Conservation (phyloP, 2,329 filamentous ascomycete genomes). For the Claviceps pusilla region DNA sequence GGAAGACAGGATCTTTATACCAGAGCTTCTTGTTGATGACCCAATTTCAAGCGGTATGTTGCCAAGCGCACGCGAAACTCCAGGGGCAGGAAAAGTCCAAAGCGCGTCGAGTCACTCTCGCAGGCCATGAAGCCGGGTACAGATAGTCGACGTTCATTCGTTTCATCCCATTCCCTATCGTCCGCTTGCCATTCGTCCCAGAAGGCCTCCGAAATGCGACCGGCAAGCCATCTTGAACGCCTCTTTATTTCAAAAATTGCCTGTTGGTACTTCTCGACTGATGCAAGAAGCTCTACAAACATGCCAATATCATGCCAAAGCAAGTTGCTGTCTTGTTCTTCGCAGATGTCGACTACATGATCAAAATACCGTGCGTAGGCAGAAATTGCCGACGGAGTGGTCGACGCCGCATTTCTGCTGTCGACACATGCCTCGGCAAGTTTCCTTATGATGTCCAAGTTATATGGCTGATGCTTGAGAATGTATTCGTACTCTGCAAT, state of each 20-base stretch:
- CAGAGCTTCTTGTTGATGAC: slow-evolving; percentile 56
- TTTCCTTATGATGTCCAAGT: slow-evolving; percentile 39
- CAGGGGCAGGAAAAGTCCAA: slow-evolving; percentile 60
- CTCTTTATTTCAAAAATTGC: slow-evolving; percentile 57
- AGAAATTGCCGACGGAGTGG: slow-evolving; percentile 25
- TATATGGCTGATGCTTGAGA: slow-evolving; percentile 35
- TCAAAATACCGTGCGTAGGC: slow-evolving; percentile 35
- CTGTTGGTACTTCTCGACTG: slow-evolving; percentile 44
- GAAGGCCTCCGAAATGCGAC: slow-evolving; percentile 54
- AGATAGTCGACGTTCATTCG: slow-evolving; percentile 50
- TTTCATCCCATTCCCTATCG: slow-evolving; percentile 78
- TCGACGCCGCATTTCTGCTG: slow-evolving; percentile 28
- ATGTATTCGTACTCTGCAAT: slow-evolving; percentile 42
- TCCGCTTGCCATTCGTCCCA: slow-evolving; percentile 63
- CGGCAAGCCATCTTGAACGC: slow-evolving; percentile 68
- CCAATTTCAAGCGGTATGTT: slow-evolving; percentile 61
- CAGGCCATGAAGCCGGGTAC: slow-evolving; percentile 45
- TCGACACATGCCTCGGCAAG: slow-evolving; percentile 43
- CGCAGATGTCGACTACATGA: slow-evolving; percentile 21
- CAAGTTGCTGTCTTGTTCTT: slow-evolving; percentile 22
- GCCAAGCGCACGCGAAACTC: slow-evolving; percentile 77
- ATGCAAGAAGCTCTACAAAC: slow-evolving; percentile 66
- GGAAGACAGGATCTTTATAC: slow-evolving; percentile 30
- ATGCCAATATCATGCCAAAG: slow-evolving; percentile 75
- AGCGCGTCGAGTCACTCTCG: slow-evolving; percentile 39